A percentile compares a stretch with the other conserved stretches of the same genome.
Evolutionary conservation across 2,329 filamentous ascomycete species (phyloP).

Genomic region (Pestalotiopsis sp.): DNA sequence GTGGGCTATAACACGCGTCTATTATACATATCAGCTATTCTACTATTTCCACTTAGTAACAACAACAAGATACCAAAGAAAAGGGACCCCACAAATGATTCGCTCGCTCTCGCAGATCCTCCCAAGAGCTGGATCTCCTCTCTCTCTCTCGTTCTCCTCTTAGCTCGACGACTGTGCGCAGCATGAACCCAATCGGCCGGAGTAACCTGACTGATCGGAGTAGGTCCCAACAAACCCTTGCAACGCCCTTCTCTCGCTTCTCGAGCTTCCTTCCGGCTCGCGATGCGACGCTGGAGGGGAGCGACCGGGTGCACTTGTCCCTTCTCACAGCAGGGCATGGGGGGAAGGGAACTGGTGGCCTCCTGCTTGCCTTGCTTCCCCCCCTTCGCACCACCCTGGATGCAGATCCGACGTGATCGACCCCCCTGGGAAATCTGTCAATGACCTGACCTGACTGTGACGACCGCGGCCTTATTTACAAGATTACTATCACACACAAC

Average conservation of each 20-base stretch:
- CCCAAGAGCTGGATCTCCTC: no score
- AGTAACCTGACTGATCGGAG: background rate
- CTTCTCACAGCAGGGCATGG: background rate
- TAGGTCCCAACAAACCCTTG: background rate
- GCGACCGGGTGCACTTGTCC: background rate
- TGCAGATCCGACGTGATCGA: slow-evolving; percentile 1
- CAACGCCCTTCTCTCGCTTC: background rate
- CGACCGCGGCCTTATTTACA: background rate
- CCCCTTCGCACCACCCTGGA: background rate
- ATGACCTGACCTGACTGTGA: background rate
- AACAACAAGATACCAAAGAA: background rate
- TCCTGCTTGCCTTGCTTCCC: no score
- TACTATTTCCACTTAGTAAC: background rate
- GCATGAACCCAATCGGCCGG: background rate
- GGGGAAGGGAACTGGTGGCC: slow-evolving; percentile 12
- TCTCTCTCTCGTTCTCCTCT: background rate
- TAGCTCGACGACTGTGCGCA: background rate
- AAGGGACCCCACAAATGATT: background rate
- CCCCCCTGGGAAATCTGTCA: background rate
- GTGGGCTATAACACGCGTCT: background rate
- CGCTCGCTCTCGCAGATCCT: background rate
- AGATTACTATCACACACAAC: background rate
- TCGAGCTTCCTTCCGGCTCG: background rate
- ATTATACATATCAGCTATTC: background rate
- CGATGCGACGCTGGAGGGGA: background rate